These are phyloP conservation scores for Clitoria ternatea DNA, from an alignment of 306 rosid species.

Conservation along the genomic window DNA sequence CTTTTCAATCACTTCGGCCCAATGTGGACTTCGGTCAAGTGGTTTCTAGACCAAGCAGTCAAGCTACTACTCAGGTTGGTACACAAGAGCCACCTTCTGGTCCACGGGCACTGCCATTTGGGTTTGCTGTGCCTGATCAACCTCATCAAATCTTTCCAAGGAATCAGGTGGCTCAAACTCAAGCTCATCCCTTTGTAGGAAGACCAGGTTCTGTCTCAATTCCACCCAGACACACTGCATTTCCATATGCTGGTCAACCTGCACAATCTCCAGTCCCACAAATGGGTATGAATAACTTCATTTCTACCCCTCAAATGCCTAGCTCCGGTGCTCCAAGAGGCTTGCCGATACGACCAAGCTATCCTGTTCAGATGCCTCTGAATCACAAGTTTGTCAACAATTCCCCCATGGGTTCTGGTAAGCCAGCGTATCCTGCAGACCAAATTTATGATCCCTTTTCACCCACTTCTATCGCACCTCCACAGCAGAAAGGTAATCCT, in stretches of 20 bases:
- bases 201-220: conserved; percentile 35
- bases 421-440: conserved; percentile 47
- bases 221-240: conserved; percentile 48
- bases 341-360: conserved; percentile 45
- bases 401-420: conserved; percentile 42
- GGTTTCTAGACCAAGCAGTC: conserved; percentile 39
- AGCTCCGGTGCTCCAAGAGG: conserved; percentile 38
- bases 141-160: conserved; percentile 51
- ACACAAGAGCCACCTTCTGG: conserved; percentile 41
- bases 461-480: conserved; percentile 56
- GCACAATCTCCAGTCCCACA: conserved; percentile 39
- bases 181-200: conserved; percentile 42
- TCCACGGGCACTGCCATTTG: conserved; percentile 42
- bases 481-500: conserved; percentile 43
- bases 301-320: conserved; percentile 51
- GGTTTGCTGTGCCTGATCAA: conserved; percentile 38
- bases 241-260: conserved; percentile 43
- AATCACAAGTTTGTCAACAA: conserved; percentile 47
- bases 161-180: conserved; percentile 48
- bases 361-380: conserved; percentile 37
- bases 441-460: conserved; percentile 96
- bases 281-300: conserved; percentile 53
- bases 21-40: conserved; percentile 44
- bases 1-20: conserved; percentile 58
- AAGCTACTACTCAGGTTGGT: conserved; percentile 35